Evolutionary conservation across 768 basidiomycete genomes (phyloP).

Genomic region (Collybia mongolica): DNA sequence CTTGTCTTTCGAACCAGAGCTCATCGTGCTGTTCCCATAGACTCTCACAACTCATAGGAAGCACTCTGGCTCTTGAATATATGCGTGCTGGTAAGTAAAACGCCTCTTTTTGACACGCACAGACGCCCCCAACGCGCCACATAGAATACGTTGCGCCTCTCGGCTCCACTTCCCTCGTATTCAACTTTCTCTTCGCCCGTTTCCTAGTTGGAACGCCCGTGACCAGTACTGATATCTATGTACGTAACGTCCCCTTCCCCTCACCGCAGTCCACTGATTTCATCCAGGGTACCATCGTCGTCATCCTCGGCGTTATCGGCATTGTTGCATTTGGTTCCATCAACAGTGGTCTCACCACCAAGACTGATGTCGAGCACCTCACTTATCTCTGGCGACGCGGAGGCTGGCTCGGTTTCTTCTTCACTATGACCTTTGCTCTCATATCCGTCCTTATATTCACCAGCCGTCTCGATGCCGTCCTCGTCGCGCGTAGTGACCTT

Average conservation of each 20-base stretch:
- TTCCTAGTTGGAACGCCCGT: conserved; percentile 86
- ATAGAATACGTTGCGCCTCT: conserved; percentile 94
- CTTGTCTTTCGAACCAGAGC: neutral
- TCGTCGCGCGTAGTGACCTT: conserved; percentile 68
- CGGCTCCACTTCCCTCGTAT: conserved; percentile 90
- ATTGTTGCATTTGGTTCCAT: conserved; percentile 87
- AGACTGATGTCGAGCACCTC: conserved; percentile 73
- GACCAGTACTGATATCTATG: conserved; percentile 80
- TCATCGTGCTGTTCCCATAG: conserved; percentile 31
- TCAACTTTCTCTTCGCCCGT: conserved; percentile 94
- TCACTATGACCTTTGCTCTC: conserved; percentile 72
- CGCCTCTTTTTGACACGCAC: neutral
- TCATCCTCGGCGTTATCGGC: conserved; percentile 82
- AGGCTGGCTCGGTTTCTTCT: conserved; percentile 92
- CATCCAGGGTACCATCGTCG: conserved; percentile 73
- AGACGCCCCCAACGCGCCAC: conserved; percentile 5
- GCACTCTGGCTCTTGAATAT: conserved; percentile 83
- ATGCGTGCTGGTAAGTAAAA: conserved; percentile 72
- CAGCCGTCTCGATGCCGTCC: conserved; percentile 69
- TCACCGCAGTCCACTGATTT: neutral
- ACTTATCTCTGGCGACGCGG: conserved; percentile 82
- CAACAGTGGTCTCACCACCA: conserved; percentile 73
- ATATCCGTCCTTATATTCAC: conserved; percentile 66
- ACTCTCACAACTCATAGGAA: conserved; percentile 83
- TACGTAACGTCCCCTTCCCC: conserved; percentile 28